Evolutionary conservation across 2,329 filamentous ascomycete species (phyloP).

Genomic region (Aotearoamyces nothofagi): DNA sequence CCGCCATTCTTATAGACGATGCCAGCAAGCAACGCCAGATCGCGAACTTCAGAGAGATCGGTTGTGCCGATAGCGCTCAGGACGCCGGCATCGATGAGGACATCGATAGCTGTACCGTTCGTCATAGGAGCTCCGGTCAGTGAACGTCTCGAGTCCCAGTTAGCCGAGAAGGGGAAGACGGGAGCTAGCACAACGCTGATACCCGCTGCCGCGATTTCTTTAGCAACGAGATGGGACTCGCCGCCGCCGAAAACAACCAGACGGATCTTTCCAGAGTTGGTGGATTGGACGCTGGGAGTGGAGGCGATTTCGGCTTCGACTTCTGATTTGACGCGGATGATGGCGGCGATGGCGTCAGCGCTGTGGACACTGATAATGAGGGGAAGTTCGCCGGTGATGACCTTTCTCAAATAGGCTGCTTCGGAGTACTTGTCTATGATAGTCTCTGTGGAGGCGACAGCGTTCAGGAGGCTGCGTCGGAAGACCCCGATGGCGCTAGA

Average conservation of each 20-base stretch:
- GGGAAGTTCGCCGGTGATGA: constrained; percentile 35
- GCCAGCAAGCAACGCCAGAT: constrained; percentile 43
- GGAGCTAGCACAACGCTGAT: constrained; percentile 47
- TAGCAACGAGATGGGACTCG: constrained; percentile 43
- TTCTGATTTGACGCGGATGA: constrained; percentile 40
- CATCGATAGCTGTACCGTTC: constrained; percentile 45
- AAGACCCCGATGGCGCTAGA: constrained; percentile 37
- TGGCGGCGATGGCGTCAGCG: constrained; percentile 44
- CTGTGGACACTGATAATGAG: constrained; percentile 45
- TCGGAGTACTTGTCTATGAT: constrained; percentile 29
- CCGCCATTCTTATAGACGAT: constrained; percentile 40
- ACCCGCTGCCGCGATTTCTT: constrained; percentile 36
- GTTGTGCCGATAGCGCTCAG: constrained; percentile 39
- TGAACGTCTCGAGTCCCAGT: constrained; percentile 47
- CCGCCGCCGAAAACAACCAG: constrained; percentile 46
- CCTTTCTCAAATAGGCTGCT: constrained; percentile 33
- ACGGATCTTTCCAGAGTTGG: constrained; percentile 21
- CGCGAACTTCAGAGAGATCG: constrained; percentile 46
- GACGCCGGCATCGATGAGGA: constrained; percentile 42
- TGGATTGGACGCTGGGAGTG: constrained; percentile 3
- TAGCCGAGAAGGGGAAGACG: constrained; percentile 34
- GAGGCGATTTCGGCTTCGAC: constrained; percentile 29
- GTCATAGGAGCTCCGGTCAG: constrained; percentile 50
- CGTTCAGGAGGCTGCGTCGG: constrained; percentile 36
- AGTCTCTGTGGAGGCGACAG: constrained; percentile 24